These are phyloP conservation scores for Tylopilus rubrobrunneus DNA, from an alignment of 768 basidiomycete genomes.

Conservation along the genomic window DNA sequence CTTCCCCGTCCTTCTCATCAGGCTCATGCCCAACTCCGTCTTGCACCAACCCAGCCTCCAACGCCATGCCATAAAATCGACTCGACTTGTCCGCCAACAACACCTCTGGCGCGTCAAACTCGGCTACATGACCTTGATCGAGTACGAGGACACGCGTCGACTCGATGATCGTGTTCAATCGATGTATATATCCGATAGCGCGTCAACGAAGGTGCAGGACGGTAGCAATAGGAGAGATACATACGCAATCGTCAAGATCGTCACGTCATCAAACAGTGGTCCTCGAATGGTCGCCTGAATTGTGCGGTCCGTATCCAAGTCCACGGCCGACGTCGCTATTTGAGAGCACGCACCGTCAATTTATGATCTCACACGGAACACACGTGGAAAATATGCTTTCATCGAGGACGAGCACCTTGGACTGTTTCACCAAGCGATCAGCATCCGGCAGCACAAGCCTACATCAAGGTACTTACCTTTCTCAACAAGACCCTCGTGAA, in stretches of 20 bases:
- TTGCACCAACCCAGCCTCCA: conserved; percentile 53
- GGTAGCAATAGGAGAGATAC: conserved; percentile 26
- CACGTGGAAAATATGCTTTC: conserved; percentile 51
- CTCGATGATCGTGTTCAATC: conserved; percentile 80
- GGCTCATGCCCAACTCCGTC: not conserved
- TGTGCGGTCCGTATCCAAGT: conserved; percentile 83
- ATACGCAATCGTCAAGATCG: conserved; percentile 85
- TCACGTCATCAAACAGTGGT: conserved; percentile 69
- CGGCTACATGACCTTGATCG: conserved; percentile 76
- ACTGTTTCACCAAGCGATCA: conserved; percentile 34
- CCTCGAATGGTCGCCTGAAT: conserved; percentile 88
- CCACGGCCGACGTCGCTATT: conserved; percentile 82
- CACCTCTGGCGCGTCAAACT: conserved; percentile 68
- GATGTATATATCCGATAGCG: too few relatives aligned
- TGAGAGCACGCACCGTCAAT: not conserved
- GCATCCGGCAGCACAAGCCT: not conserved
- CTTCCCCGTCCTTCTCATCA: not conserved
- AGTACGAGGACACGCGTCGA: conserved; percentile 82
- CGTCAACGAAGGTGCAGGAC: too few relatives aligned
- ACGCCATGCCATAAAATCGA: conserved; percentile 59
- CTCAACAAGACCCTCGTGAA: conserved; percentile 82
- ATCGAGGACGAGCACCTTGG: conserved; percentile 89
- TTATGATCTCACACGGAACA: not conserved
- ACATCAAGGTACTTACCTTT: conserved; percentile 42
- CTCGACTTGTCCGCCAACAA: conserved; percentile 58